Evolutionary conservation across 176 grass and related monocot species (phyloP).

Genomic region (Cymbopogon citratus): DNA sequence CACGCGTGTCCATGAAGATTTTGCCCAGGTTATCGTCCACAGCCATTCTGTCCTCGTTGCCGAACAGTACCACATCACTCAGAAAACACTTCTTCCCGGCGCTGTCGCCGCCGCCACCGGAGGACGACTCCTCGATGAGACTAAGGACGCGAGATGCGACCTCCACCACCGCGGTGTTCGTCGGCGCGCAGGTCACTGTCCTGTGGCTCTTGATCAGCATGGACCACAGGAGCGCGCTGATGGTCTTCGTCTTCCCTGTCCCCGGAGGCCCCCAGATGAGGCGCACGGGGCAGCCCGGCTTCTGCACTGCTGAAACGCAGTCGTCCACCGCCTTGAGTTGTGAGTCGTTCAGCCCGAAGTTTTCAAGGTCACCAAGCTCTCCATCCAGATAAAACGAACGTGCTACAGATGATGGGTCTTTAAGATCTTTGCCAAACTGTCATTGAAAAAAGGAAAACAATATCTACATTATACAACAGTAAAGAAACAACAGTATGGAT

Average conservation of each 20-base stretch:
- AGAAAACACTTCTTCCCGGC: neutral
- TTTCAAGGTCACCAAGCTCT: neutral
- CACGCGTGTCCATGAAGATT: conserved; percentile 55
- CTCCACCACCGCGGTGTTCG: conserved; percentile 68
- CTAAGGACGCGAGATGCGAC: conserved; percentile 42
- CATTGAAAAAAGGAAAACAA: neutral
- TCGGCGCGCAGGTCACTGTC: conserved; percentile 65
- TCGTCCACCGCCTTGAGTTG: conserved; percentile 37
- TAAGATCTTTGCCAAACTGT: neutral
- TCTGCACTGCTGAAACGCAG: conserved; percentile 30
- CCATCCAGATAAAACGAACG: neutral
- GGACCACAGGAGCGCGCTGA: conserved; percentile 40
- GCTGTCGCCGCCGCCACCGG: accelerated
- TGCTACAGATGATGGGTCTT: neutral
- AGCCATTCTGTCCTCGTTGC: conserved; percentile 49
- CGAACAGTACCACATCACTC: conserved; percentile 60
- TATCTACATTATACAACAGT: too few species aligned
- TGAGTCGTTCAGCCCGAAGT: conserved; percentile 40
- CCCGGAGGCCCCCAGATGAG: conserved; percentile 82
- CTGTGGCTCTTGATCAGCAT: conserved; percentile 45
- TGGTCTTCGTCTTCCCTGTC: conserved; percentile 81
- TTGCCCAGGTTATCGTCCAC: neutral
- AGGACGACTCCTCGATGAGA: conserved; percentile 10
- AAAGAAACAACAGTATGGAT: too few species aligned
- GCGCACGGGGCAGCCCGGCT: neutral